A percentile compares a stretch with the other conserved stretches of the same genome.
Conservation (phyloP, 805 yeast species). For the Metschnikowia peoriensis region DNA sequence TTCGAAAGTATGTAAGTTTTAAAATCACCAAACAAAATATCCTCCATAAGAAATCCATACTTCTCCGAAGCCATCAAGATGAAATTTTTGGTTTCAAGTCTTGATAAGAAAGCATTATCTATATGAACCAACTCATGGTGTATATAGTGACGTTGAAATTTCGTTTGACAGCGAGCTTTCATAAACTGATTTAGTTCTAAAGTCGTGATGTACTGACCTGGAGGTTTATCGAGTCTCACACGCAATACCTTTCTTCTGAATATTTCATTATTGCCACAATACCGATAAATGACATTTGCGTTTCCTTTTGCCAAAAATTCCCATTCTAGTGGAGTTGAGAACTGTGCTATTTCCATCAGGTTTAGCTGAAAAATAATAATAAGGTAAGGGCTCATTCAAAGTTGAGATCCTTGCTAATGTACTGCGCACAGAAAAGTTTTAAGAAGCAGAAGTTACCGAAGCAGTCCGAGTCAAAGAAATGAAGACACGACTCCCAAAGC, state of each 20-base stretch:
- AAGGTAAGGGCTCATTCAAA: not conserved
- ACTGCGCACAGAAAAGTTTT: too few species aligned
- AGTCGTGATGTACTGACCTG: slow-evolving; percentile 37
- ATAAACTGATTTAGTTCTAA: slow-evolving; percentile 42
- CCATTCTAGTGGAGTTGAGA: slow-evolving; percentile 35
- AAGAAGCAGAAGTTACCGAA: too few species aligned
- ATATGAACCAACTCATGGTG: slow-evolving; percentile 33
- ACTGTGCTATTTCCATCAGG: not conserved
- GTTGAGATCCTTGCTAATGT: too few species aligned
- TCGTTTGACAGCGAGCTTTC: slow-evolving; percentile 30
- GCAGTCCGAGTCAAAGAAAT: too few species aligned
- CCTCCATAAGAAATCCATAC: slow-evolving; percentile 44
- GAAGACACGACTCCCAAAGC: too few species aligned
- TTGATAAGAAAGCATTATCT: slow-evolving; percentile 29
- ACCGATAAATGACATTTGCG: slow-evolving; percentile 48
- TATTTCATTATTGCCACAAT: slow-evolving; percentile 34
- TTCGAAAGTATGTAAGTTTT: slow-evolving; percentile 30
- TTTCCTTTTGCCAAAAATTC: slow-evolving; percentile 44
- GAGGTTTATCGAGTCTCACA: slow-evolving; percentile 30
- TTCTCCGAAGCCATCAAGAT: slow-evolving; percentile 38
- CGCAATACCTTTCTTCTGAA: slow-evolving; percentile 40
- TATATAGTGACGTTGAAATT: slow-evolving; percentile 29
- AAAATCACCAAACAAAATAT: slow-evolving; percentile 35
- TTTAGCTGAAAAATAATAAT: not conserved
- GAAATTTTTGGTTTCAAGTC: slow-evolving; percentile 26